phyloP scores from a whole-genome alignment of 1,284 basidiomycete species.

The Neolentinus lepideus region DNA sequence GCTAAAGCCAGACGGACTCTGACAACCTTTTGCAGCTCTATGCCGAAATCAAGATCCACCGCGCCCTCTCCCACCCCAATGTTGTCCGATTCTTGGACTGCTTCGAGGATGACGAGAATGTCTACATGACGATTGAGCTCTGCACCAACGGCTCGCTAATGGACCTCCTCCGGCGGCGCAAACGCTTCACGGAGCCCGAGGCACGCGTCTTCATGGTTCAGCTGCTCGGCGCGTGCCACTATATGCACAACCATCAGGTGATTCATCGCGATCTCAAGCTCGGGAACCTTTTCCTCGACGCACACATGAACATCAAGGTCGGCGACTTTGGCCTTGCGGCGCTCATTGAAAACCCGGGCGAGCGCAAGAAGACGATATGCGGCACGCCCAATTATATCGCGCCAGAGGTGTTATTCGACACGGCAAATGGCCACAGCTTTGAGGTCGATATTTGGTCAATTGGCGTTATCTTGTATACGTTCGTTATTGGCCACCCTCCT shows the following conservation, averaged over 20 bases:
- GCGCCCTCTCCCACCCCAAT: conserved; percentile 86
- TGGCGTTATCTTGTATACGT: conserved; percentile 95
- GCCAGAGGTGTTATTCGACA: conserved; percentile 95
- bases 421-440: conserved; percentile 93
- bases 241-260: conserved; percentile 94
- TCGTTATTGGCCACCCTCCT: conserved; percentile 89
- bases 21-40: conserved; percentile 56
- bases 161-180: conserved; percentile 87
- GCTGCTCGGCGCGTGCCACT: conserved; percentile 91
- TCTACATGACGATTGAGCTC: conserved; percentile 95
- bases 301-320: conserved; percentile 92
- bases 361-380: conserved; percentile 98
- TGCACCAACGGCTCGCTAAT: conserved; percentile 86
- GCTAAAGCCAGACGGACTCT: background rate
- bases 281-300: conserved; percentile 92
- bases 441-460: conserved; percentile 99
- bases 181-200: conserved; percentile 89
- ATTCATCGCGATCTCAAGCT: conserved; percentile 96
- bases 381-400: conserved; percentile 99
- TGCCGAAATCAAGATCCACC: conserved; percentile 98
- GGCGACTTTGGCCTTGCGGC: conserved; percentile 98
- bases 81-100: conserved; percentile 91
- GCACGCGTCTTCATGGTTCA: conserved; percentile 91
- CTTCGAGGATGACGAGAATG: conserved; percentile 93
- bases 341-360: conserved; percentile 92